phyloP scores from a whole-genome alignment of 2,329 filamentous ascomycete genomes.

The Colletotrichum coccodes region DNA sequence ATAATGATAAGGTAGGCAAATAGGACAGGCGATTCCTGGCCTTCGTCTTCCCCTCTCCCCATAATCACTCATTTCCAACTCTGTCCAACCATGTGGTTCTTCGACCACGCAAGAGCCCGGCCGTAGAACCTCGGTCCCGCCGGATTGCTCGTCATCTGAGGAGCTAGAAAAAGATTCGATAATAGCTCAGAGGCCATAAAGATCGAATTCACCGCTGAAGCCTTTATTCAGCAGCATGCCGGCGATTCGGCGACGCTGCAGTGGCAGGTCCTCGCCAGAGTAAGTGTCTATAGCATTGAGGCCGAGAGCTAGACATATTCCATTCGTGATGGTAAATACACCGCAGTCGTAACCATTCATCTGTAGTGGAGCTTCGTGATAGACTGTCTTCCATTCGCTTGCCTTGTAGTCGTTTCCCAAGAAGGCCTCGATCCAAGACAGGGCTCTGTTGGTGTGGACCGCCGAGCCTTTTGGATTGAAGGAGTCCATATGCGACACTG shows the following conservation, averaged over 20 bases:
- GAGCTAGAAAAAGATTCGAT: background rate
- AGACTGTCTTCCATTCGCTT: constrained; percentile 68
- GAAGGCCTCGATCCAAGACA: constrained; percentile 67
- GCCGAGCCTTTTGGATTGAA: constrained; percentile 56
- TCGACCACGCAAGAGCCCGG: background rate
- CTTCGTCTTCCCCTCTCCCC: background rate
- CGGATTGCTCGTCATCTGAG: background rate
- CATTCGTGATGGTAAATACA: constrained; percentile 81
- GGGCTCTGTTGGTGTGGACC: constrained; percentile 52
- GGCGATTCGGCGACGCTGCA: constrained; percentile 71
- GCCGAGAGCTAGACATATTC: constrained; percentile 68
- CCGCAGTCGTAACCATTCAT: constrained; percentile 79
- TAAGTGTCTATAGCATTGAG: constrained; percentile 63
- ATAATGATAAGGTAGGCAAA: background rate
- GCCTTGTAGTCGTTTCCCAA: constrained; percentile 63
- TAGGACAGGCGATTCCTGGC: background rate
- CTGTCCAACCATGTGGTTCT: background rate
- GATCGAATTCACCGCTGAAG: constrained; percentile 68
- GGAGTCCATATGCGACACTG: constrained; percentile 77
- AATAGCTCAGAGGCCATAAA: constrained; percentile 47
- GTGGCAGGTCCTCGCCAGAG: constrained; percentile 62
- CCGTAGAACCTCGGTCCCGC: background rate
- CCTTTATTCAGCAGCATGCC: constrained; percentile 74
- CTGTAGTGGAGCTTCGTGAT: constrained; percentile 65
- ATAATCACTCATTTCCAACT: background rate